Conservation (phyloP, 768 basidiomycete species). For the Leccinellum albellum region DNA sequence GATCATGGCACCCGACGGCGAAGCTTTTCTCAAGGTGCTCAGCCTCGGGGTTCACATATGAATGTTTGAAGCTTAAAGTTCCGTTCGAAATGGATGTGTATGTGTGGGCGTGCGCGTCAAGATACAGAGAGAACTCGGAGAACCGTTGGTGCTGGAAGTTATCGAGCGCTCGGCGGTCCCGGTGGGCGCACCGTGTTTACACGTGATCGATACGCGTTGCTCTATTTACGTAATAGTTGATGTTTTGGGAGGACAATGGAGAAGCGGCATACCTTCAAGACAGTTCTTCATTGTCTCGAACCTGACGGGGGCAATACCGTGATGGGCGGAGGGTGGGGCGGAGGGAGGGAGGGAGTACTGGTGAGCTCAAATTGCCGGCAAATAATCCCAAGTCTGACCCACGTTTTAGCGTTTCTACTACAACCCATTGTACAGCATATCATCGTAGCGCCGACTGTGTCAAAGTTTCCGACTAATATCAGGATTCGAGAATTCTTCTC, state of each 20-base stretch:
- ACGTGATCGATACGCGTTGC: not conserved
- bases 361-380: not conserved
- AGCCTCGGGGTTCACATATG: not conserved
- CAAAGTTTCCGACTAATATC: not conserved
- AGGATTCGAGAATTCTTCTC: not conserved
- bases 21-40: not conserved
- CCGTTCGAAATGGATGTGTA: not conserved
- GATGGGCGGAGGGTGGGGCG: not conserved
- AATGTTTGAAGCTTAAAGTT: not conserved
- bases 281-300: not conserved
- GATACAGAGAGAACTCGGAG: too few species aligned
- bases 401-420: not conserved
- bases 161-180: too few species aligned
- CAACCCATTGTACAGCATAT: not conserved
- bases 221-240: not conserved
- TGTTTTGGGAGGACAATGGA: not conserved
- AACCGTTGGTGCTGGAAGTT: too few species aligned
- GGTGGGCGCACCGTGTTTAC: too few species aligned
- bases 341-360: not conserved
- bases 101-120: not conserved
- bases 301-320: not conserved
- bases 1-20: not conserved
- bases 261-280: not conserved
- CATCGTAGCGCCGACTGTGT: not conserved
- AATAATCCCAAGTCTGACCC: not conserved